Evolutionary conservation across 257 asterid species (phyloP).

Genomic region (Cruciata laevipes): DNA sequence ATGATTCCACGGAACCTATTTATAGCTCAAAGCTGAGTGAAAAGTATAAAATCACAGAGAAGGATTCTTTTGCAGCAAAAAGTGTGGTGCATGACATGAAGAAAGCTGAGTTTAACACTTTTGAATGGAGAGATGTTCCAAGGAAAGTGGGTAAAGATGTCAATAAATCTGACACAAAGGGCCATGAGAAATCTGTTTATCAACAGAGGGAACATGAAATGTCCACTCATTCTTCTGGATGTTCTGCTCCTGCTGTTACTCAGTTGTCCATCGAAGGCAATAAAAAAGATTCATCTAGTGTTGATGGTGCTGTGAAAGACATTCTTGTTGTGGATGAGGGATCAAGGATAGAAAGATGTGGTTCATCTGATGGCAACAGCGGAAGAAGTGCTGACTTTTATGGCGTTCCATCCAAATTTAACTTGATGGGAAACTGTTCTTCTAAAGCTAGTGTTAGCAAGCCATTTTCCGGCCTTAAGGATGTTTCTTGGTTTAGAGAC

Average conservation of each 20-base stretch:
- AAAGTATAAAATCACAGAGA: constrained; percentile 19
- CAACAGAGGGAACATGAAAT: constrained; percentile 35
- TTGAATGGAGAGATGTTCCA: constrained; percentile 56
- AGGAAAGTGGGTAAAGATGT: constrained; percentile 28
- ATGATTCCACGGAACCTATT: constrained; percentile 21
- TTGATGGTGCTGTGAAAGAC: constrained; percentile 28
- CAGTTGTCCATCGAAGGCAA: constrained; percentile 37
- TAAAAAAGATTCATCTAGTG: constrained; percentile 32
- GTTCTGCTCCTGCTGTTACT: constrained; percentile 46
- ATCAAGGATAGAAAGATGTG: constrained; percentile 41
- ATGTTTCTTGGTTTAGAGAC: constrained; percentile 36
- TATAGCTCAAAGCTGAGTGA: constrained; percentile 24
- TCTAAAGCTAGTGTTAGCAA: constrained; percentile 23
- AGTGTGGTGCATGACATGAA: constrained; percentile 20
- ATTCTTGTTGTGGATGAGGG: constrained; percentile 40
- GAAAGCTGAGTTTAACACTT: constrained; percentile 32
- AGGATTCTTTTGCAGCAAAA: constrained; percentile 22
- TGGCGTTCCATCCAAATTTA: constrained; percentile 28
- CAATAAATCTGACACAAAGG: constrained; percentile 21
- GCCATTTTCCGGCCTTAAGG: constrained; percentile 33
- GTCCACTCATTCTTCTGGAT: constrained; percentile 43
- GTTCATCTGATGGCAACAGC: constrained; percentile 46
- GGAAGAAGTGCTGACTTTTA: constrained; percentile 28
- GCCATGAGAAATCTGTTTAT: constrained; percentile 25
- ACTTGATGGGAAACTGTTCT: constrained; percentile 27